Base-by-base conservation (phyloP, 108 stramenopile species). In the Pseudonitzschia delicatissima region DNA sequence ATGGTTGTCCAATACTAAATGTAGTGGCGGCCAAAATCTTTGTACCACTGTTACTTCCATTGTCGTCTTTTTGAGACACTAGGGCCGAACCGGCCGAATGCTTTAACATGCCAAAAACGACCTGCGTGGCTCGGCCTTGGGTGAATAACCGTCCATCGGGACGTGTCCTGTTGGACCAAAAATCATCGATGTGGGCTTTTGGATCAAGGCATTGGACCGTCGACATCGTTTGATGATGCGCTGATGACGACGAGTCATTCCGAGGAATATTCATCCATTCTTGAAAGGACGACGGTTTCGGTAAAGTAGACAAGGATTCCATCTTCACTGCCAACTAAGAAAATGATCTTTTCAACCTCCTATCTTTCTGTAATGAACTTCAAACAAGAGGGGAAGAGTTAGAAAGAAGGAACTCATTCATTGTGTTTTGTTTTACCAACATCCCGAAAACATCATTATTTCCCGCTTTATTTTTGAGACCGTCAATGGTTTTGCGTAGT, bases 41-140 rank as follows among this genome's bases (percentile, higher is more conserved):
- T 0, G 91, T 92, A 25, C 55, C 49, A 40, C 66, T 37, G 6
- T 28, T 29, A 15, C 26, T 55, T 18, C 53, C 53, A 31, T 29
- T 18, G 53, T 29, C 27, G 5, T 28, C 53, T 4, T 55, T 55
- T 28, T 32, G 53, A 55, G 53, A 55, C 33, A 92, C 74, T 71
- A 84, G 64, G 25, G 87, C 82, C 0, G 86, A 87, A 21, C 91
- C 91, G 7, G 69, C 62, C 18, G 87, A 66, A 74, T 89, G 81
- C 27, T 66, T 73, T 23, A 92, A 32, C 29, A 87, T 45, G 1
- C 78, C 78, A 4, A 29, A 57, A 26, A 78, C 73, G 0, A 89
- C 62, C 27, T 81, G 76, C 27, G 84, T 77, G 27, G 74, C 67
- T 29, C 91, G 83, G 20, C 76, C 61, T 42, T 83, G 61, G 25